Percentiles rank a stretch among this genome's conserved stretches.
Evolutionary conservation across 2,329 filamentous ascomycete species (phyloP).

Genomic region (Seiridium unicorne): DNA sequence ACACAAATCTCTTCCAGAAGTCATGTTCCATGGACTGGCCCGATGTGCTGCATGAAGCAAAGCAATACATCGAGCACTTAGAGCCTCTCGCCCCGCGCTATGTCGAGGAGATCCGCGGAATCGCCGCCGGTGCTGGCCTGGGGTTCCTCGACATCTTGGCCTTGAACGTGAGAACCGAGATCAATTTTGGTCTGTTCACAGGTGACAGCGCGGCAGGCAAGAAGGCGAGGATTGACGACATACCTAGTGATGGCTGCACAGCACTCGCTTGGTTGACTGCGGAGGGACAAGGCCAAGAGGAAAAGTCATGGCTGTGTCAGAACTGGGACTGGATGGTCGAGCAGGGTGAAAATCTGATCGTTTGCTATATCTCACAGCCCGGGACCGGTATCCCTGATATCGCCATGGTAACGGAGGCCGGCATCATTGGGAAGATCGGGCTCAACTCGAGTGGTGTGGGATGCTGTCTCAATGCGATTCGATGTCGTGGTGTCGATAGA

Average conservation of each 20-base stretch:
- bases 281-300: slow-evolving; percentile 5
- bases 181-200: slow-evolving; percentile 53
- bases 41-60: slow-evolving; percentile 31
- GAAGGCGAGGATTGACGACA: slow-evolving; percentile 6
- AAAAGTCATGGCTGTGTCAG: slow-evolving; percentile 43
- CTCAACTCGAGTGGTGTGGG: slow-evolving; percentile 59
- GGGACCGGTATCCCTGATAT: slow-evolving; percentile 41
- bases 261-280: slow-evolving; percentile 42
- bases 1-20: slow-evolving; percentile 29
- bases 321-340: slow-evolving; percentile 60
- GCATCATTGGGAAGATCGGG: slow-evolving; percentile 65
- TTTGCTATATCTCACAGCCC: slow-evolving; percentile 41
- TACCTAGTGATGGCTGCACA: slow-evolving; percentile 53
- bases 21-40: slow-evolving; percentile 31
- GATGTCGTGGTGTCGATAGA: slow-evolving; percentile 51
- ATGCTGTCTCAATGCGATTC: slow-evolving; percentile 60
- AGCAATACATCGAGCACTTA: slow-evolving; percentile 44
- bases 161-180: slow-evolving; percentile 57
- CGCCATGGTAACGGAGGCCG: slow-evolving; percentile 56
- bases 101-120: slow-evolving; percentile 46
- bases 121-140: slow-evolving; percentile 48
- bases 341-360: slow-evolving; percentile 48
- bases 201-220: slow-evolving; percentile 8
- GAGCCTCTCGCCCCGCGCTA: slow-evolving; percentile 32
- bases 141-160: slow-evolving; percentile 52